phyloP scores from a whole-genome alignment of 2,329 filamentous ascomycete genomes.

The Aspergillus tamarii region DNA sequence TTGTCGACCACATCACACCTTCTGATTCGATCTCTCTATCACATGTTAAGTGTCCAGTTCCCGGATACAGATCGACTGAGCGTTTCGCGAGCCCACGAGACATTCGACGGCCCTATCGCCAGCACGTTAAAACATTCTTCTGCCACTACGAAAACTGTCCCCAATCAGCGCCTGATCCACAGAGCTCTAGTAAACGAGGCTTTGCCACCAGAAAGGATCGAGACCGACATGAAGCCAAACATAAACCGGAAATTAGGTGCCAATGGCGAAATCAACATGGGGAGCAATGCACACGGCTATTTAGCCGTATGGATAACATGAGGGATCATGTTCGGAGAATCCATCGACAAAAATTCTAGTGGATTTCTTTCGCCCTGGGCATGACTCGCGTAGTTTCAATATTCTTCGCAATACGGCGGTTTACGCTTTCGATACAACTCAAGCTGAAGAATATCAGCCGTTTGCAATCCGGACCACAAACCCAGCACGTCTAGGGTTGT shows the following conservation, averaged over 20 bases:
- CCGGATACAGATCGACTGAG: background rate
- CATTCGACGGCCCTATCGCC: background rate
- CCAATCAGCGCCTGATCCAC: background rate
- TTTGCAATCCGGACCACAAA: background rate
- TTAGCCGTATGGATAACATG: constrained; percentile 1
- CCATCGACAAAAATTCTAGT: background rate
- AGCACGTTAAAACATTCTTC: background rate
- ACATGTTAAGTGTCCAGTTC: background rate
- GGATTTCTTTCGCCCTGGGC: background rate
- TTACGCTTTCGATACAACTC: background rate
- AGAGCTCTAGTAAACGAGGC: background rate
- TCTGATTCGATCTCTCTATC: background rate
- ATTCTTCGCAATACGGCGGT: background rate
- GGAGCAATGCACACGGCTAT: background rate
- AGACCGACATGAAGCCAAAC: background rate
- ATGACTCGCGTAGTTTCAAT: accelerated
- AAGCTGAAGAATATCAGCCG: background rate
- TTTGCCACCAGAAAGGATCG: background rate
- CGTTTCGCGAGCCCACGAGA: background rate
- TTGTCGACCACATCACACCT: background rate
- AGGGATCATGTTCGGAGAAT: background rate
- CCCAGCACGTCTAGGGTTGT: background rate
- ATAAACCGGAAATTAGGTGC: background rate
- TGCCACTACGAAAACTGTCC: background rate
- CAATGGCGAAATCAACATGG: background rate